Percentiles rank a stretch among this genome's conserved stretches.
Conservation (phyloP, 371 early-diverging fungal genomes). For the Saksenaea oblongispora region DNA sequence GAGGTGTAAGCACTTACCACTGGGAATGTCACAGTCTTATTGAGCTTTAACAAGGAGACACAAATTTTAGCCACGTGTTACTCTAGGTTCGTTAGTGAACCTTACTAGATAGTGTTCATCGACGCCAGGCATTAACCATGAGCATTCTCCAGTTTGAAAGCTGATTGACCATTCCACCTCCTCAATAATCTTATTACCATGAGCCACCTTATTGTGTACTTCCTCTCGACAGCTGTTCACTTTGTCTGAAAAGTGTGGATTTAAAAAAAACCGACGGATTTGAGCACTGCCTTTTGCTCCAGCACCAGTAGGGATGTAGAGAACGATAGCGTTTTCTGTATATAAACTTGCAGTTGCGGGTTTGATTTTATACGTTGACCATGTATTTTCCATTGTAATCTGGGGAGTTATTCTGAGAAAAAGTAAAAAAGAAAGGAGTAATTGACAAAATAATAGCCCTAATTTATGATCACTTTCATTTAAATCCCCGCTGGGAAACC, state of each 20-base stretch:
- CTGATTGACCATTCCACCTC: slow-evolving; percentile 45
- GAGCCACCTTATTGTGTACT: slow-evolving; percentile 32
- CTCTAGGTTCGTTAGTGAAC: neutral
- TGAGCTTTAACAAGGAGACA: neutral
- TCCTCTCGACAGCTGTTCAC: slow-evolving; percentile 25
- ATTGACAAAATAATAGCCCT: neutral
- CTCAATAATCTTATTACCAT: slow-evolving; percentile 34
- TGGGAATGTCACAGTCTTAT: slow-evolving; percentile 7
- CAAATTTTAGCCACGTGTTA: neutral
- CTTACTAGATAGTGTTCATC: slow-evolving; percentile 28
- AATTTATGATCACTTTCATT: neutral
- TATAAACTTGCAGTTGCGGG: slow-evolving; percentile 35
- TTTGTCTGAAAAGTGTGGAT: slow-evolving; percentile 33
- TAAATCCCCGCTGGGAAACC: too few relatives aligned
- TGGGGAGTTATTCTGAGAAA: neutral
- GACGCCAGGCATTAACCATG: slow-evolving; percentile 41
- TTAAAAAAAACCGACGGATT: slow-evolving; percentile 37
- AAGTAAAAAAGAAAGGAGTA: slow-evolving; percentile 5
- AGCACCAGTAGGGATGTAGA: slow-evolving; percentile 43
- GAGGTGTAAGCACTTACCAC: neutral
- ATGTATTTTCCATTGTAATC: slow-evolving; percentile 22
- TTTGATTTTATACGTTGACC: slow-evolving; percentile 38
- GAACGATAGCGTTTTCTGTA: slow-evolving; percentile 36
- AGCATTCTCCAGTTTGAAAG: slow-evolving; percentile 36
- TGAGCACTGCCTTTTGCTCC: slow-evolving; percentile 36